These are phyloP conservation scores for Pichia thaimueangensis DNA, from an alignment of 805 yeast genomes.

Conservation along the genomic window DNA sequence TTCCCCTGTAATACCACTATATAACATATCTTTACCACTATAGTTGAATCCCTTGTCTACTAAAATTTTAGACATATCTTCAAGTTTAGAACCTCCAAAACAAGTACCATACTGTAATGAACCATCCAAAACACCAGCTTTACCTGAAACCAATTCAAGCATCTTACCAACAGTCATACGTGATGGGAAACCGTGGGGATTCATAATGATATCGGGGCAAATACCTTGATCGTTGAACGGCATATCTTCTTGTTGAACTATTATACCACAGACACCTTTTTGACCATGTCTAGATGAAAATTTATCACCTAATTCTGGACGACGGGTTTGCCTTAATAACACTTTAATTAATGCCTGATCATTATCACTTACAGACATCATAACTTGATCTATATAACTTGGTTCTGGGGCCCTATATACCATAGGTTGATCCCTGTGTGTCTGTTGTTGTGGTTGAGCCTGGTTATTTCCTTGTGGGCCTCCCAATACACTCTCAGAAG, in stretches of 20 bases:
- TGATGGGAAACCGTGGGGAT: slow-evolving; percentile 99
- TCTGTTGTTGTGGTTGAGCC: slow-evolving; percentile 29
- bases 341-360: slow-evolving; percentile 94
- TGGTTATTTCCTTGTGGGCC: slow-evolving; percentile 25
- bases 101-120: slow-evolving; percentile 93
- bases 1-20: slow-evolving; percentile 96
- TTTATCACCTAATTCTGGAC: slow-evolving; percentile 97
- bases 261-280: slow-evolving; percentile 98
- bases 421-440: slow-evolving; percentile 85
- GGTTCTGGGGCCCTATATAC: slow-evolving; percentile 94
- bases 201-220: slow-evolving; percentile 94
- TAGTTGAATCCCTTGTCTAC: slow-evolving; percentile 90
- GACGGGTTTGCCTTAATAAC: slow-evolving; percentile 84
- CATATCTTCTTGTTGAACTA: slow-evolving; percentile 93
- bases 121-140: slow-evolving; percentile 95
- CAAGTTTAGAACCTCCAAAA: slow-evolving; percentile 95
- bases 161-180: slow-evolving; percentile 99
- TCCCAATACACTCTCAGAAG: slow-evolving; percentile 57
- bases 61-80: slow-evolving; percentile 87
- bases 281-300: slow-evolving; percentile 98
- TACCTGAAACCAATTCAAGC: slow-evolving; percentile 94
- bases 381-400: slow-evolving; percentile 90
- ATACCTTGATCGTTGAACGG: slow-evolving; percentile 94
- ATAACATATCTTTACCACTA: slow-evolving; percentile 96
- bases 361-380: slow-evolving; percentile 93